Percentiles rank a stretch among this genome's conserved stretches.
phyloP scores from a whole-genome alignment of 225 moss, liverwort and hornwort species.

The Marchantia paleacea region DNA sequence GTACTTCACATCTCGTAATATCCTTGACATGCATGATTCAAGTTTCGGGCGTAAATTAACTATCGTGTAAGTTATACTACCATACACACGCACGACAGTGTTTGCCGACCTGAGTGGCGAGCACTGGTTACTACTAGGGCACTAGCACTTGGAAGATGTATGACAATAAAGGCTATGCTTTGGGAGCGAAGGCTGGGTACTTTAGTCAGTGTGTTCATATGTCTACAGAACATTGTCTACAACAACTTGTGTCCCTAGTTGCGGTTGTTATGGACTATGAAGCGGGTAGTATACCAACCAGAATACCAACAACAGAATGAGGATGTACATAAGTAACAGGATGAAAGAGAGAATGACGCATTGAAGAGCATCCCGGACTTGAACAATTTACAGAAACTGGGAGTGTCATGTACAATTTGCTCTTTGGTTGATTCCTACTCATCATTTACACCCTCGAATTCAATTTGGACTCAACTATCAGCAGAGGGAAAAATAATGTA shows the following conservation, averaged over 20 bases:
- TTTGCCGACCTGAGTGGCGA: no score
- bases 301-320: not conserved
- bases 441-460: conserved; percentile 12
- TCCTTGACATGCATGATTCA: no score
- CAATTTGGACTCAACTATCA: conserved; percentile 14
- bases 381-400: conserved; percentile 18
- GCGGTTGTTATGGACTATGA: not conserved
- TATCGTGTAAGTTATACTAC: no score
- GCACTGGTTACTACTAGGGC: no score
- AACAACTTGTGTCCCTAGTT: not conserved
- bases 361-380: conserved; percentile 8
- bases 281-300: not conserved
- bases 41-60: no score
- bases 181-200: no score
- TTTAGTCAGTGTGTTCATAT: not conserved
- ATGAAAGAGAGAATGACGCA: not conserved
- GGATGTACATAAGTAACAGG: not conserved
- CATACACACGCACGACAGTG: no score
- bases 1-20: no score
- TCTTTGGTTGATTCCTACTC: conserved; percentile 12
- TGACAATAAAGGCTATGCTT: no score
- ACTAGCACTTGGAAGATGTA: no score
- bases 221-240: not conserved
- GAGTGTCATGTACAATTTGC: conserved; percentile 22
- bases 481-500: not conserved